Evolutionary conservation across 2,329 filamentous ascomycete species (phyloP), one percentile per base, ranked within the genome.

Genomic region (Stemphylium lycopersici): DNA sequence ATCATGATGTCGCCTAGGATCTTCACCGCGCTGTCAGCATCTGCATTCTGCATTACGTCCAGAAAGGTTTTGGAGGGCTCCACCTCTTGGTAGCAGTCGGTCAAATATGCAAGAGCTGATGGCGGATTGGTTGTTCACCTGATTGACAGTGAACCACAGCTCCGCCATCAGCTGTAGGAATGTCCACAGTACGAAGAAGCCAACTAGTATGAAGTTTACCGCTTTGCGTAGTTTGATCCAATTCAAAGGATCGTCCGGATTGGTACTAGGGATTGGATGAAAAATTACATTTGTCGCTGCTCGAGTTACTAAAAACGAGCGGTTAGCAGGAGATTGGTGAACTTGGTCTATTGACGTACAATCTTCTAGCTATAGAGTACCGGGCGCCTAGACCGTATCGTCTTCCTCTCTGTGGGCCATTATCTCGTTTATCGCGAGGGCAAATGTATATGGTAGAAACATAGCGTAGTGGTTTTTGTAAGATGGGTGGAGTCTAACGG

Each of bases 1-100:
- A 81, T 78, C 5, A 83, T 65, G 0, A 79, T 75, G 52, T 82
- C 79, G 4, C 76, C 79, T 36, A 82, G 72, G 33, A 83, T 79
- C 52, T 61, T 22, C 7, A 34, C 16, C 6, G 6, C 20, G 2
- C 18, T 24, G 20, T 47, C 31, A 49, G 49, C 31, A 18, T 29
- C n/a, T 47, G 24, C 16, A 20, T 36, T 29, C n/a, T 47, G 24
- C 16, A 20, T 36, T 36, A 16, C 26, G 24, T 18, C n/a, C 4
- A n/a, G 13, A 12, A 15, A 32, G 11, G 11, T 36, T 11, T 4
- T 7, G 6, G 16, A 6, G 15, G 2, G 15, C 22, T 34, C 45
- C 11, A 58, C 58, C 37, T 51, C 42, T 15, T 59, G 57, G 56
- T 69, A 75, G 62, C 59, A 77, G 69, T 53, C 67, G 69, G 57